phyloP scores from a whole-genome alignment of 306 rosid species.

The Clitoria ternatea region DNA sequence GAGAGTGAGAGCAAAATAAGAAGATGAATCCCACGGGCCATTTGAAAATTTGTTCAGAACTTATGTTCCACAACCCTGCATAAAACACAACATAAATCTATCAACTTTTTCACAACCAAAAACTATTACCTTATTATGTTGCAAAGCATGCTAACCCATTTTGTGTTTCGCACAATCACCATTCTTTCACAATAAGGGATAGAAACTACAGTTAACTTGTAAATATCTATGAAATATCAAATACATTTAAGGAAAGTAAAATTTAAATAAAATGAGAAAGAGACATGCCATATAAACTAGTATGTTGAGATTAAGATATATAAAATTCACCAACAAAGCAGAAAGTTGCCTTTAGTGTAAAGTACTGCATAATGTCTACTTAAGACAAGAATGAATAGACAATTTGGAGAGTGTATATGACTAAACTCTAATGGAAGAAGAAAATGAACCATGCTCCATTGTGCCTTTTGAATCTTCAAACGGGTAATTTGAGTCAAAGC shows the following conservation, averaged over 20 bases:
- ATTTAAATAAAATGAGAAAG: not conserved
- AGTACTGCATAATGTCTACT: not conserved
- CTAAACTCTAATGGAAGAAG: too few species aligned
- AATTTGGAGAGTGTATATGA: too few species aligned
- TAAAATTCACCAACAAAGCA: not conserved
- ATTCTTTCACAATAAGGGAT: too few species aligned
- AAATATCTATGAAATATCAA: too few species aligned
- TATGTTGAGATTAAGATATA: not conserved
- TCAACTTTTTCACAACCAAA: not conserved
- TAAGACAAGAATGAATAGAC: not conserved
- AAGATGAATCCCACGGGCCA: constrained; percentile 27
- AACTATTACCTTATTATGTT: not conserved
- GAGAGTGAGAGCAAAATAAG: constrained; percentile 24
- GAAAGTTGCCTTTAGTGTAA: not conserved
- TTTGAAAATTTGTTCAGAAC: constrained; percentile 16
- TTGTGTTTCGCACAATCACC: too few species aligned
- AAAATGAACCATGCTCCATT: too few species aligned
- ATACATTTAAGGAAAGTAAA: too few species aligned
- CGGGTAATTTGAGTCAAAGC: too few species aligned
- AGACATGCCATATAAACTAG: not conserved
- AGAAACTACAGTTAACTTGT: too few species aligned
- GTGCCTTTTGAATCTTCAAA: too few species aligned
- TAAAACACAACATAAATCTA: not conserved
- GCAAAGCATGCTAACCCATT: not conserved
- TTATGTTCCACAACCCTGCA: constrained; percentile 21